Base-by-base conservation (phyloP, 371 early-diverging fungal genomes). In the Mortierella sp. region DNA sequence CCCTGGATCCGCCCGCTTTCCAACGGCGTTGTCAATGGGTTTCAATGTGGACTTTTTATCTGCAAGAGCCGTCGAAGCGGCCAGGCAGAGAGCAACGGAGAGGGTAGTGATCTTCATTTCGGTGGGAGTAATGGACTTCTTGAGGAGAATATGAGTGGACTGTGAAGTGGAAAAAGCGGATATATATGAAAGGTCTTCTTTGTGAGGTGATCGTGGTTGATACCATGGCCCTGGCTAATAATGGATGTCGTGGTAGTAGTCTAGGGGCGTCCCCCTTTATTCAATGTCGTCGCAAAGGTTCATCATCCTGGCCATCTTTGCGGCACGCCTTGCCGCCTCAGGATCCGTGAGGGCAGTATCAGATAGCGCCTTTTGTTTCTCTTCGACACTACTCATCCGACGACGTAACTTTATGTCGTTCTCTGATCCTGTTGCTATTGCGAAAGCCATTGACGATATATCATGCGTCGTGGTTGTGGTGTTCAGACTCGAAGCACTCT, bases 251-350 rank as follows among this genome's bases (percentile, higher is more conserved):
- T n/a, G n/a, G n/a, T n/a, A n/a, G n/a, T n/a, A n/a, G n/a, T n/a
- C n/a, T n/a, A n/a, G n/a, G n/a, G n/a, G n/a, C n/a, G n/a, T n/a
- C n/a, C n/a, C n/a, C n/a, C n/a, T 31, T 58, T 69, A 69, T 54
- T 63, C 58, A 19, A 69, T 63, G 38, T 53, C 38, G n/a, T 69
- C 70, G 45, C 70, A 69, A 16, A 69, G 64, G 10, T 63, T 54
- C 70, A 69, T 69, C 54, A 69, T 46, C 27, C 70, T 58, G 5
- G 48, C 41, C 58, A 58, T 53, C 0, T 30, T 31, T 19, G 57
- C 62, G 9, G 57, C 52, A 52, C 57, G 38, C 38, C 50, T 62
- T 24, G 45, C 24, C 34, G 56, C 57, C 43, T 51, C 34, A 26
- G 64, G 63, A 39, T 54, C 41, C 26, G 46, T 7, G 6, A 41